Percentiles rank a stretch among this genome's conserved stretches.
These are phyloP conservation scores for Russula ochroleuca DNA, from an alignment of 768 basidiomycete genomes.

Conservation along the genomic window DNA sequence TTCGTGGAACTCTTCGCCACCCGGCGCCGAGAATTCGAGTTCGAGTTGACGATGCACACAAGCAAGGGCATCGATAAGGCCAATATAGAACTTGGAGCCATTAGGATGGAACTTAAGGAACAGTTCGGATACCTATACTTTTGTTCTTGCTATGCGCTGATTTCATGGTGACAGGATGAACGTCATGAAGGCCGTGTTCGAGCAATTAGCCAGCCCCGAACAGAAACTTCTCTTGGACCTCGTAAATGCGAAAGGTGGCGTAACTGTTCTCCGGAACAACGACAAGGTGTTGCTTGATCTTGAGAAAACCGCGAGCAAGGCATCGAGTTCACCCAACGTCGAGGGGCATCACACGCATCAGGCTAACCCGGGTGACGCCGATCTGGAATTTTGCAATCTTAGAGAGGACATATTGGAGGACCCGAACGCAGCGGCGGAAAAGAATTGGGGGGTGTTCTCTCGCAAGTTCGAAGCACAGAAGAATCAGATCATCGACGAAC, in stretches of 20 bases:
- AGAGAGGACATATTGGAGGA: constrained; percentile 29
- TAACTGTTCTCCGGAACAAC: constrained; percentile 22
- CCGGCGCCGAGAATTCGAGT: constrained; percentile 31
- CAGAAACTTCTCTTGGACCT: constrained; percentile 16
- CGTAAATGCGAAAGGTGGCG: constrained; percentile 30
- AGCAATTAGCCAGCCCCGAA: constrained; percentile 22
- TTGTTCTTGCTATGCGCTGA: background rate
- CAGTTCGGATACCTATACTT: constrained; percentile 17
- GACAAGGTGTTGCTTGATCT: constrained; percentile 27
- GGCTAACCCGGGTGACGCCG: background rate
- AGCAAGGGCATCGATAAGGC: constrained; percentile 20
- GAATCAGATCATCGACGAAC: constrained; percentile 15
- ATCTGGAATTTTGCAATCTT: background rate
- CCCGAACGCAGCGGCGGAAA: constrained; percentile 26
- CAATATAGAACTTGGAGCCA: constrained; percentile 18
- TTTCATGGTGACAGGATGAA: constrained; percentile 24
- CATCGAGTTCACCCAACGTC: background rate
- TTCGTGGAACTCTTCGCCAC: constrained; percentile 30
- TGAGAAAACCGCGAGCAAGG: constrained; percentile 21
- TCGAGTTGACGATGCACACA: constrained; percentile 33
- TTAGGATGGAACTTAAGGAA: constrained; percentile 19
- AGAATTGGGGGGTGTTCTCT: constrained; percentile 25
- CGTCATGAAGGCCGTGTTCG: constrained; percentile 18
- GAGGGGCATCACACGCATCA: background rate
- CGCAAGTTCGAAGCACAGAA: constrained; percentile 29